Percentiles rank a stretch among this genome's conserved stretches.
phyloP scores from a whole-genome alignment of 176 grass and related monocot genomes.

The Paspalum vaginatum region DNA sequence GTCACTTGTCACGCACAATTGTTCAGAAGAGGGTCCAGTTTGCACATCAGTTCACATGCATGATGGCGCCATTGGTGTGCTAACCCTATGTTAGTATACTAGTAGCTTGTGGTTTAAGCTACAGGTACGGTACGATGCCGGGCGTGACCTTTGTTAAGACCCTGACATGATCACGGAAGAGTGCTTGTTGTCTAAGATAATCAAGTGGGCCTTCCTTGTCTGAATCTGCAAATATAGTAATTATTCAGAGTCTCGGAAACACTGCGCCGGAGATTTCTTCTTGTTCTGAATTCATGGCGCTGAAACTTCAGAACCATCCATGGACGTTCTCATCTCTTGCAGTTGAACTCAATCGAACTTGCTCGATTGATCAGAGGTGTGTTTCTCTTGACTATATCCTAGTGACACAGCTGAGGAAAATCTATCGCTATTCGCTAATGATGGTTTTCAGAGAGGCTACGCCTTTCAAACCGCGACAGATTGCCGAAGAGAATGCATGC shows the following conservation, averaged over 20 bases:
- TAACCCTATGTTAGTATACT: slow-evolving; percentile 11
- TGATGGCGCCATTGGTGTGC: not conserved
- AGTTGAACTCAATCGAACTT: not conserved
- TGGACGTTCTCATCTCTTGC: not conserved
- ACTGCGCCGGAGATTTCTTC: not conserved
- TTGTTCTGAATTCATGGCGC: not conserved
- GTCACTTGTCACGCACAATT: no score
- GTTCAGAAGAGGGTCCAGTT: not conserved
- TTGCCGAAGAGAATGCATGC: not conserved
- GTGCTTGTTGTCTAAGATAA: slow-evolving; percentile 44
- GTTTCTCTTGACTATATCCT: not conserved
- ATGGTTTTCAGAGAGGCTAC: not conserved
- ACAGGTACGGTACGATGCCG: slow-evolving; percentile 26
- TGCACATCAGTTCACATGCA: not conserved
- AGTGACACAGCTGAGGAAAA: not conserved
- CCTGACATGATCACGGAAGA: slow-evolving; percentile 38
- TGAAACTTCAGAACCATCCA: not conserved
- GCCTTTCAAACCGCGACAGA: not conserved
- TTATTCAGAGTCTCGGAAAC: not conserved
- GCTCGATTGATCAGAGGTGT: not conserved
- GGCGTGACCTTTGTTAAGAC: slow-evolving; percentile 30
- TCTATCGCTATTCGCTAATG: not conserved
- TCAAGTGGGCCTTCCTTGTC: slow-evolving; percentile 27
- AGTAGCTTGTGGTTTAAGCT: slow-evolving; percentile 51
- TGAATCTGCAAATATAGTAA: not conserved